Evolutionary conservation across 129 eudicot species (phyloP), one percentile per base, ranked within the genome.

Genomic region (Artemisia argyi): DNA sequence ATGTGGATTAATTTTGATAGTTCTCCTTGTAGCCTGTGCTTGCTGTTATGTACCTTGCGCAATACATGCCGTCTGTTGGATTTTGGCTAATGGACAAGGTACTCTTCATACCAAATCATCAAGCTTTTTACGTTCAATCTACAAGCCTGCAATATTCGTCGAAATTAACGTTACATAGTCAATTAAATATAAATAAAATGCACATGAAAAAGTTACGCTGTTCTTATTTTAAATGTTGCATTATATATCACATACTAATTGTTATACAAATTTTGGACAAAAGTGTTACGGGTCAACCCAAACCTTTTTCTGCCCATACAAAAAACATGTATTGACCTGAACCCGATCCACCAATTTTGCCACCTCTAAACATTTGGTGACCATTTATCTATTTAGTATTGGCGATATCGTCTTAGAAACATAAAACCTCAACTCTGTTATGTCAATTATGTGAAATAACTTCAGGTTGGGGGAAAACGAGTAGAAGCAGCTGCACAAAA

Each of bases 71-170:
- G 7, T 74, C 88, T 2, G 77, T 95, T 73, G 99, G 99, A 67
- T 91, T 70, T 75, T 95, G 99, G 99, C 92, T 95, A 44, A 95
- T 95, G 97, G 99, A 95, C 80, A 95, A 95, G 99, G 99, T 95
- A 89, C 44, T 12, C 0, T 17, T 49, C 18, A 3, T 80, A 54
- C 52, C 49, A 11, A 30, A 59, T 17, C 14, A 7, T 9, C 35
- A 60, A 30, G 46, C 46, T 17, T 14, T 57, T 17, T 11, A 65
- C 28, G 72, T 39, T 64, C 44, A 39, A 39, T 39, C 46, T 2
- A 39, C 44, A 64, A 59, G 47, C 2, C 60, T 61, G 65, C 48
- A 24, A 16, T 54, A 39, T 13, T 28, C 48, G 35, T n/a, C 1
- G 26, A 61, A 56, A 11, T 26, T 61, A 61, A 67, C 51, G 3